These are phyloP conservation scores for Diplosphaera chodatii DNA, from an alignment of 139 green algal genomes.

Conservation along the genomic window DNA sequence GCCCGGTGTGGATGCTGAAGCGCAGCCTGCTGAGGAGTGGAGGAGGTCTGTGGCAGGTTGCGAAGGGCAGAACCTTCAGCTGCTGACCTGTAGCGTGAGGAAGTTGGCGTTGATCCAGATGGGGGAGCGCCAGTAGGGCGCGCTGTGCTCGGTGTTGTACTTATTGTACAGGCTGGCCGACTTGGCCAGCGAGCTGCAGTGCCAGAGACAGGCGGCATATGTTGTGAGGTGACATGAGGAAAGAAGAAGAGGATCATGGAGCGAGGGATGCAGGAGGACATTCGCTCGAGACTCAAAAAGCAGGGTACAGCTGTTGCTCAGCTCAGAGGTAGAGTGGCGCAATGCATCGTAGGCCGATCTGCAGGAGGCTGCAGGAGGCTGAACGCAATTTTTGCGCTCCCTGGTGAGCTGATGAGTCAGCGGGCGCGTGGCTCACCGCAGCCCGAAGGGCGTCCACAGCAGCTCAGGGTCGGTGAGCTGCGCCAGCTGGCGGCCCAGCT, in stretches of 20 bases:
- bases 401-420: no score
- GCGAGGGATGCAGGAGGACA: no score
- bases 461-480: conserved; percentile 43
- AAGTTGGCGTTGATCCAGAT: conserved; percentile 97
- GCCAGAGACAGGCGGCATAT: neutral
- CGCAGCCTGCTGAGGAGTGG: no score
- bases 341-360: no score
- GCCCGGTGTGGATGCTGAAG: no score
- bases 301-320: no score
- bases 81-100: conserved; percentile 52
- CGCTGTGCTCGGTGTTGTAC: conserved; percentile 1
- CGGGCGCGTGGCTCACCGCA: conserved; percentile 54
- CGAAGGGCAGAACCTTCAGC: no score
- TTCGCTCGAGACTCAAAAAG: no score
- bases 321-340: no score
- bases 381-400: neutral
- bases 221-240: neutral
- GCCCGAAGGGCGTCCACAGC: conserved; percentile 75
- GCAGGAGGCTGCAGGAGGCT: no score
- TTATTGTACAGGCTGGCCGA: neutral
- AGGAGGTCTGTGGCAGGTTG: no score
- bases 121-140: conserved; percentile 85
- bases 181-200: neutral
- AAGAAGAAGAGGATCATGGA: no score
- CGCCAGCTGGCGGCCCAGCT: conserved; percentile 50